Conservation (phyloP, 805 yeast genomes). For the Lipomyces spencermartinsiae region DNA sequence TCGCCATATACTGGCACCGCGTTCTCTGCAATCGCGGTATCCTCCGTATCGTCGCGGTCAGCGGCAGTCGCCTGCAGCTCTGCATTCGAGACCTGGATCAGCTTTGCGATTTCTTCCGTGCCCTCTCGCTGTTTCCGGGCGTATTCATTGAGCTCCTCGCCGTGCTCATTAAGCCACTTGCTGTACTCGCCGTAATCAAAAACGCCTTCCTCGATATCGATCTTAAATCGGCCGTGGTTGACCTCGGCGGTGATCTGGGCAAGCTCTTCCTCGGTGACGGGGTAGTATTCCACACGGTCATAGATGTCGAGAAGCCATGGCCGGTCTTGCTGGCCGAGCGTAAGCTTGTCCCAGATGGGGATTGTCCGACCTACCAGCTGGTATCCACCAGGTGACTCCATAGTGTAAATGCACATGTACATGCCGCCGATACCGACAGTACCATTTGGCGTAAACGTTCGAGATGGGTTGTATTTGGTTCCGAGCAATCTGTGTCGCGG, state of each 20-base stretch:
- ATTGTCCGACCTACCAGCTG: constrained; percentile 95
- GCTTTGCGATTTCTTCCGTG: constrained; percentile 80
- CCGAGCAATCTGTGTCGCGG: constrained; percentile 95
- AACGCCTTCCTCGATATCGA: constrained; percentile 74
- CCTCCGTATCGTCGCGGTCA: constrained; percentile 47
- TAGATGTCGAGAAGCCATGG: constrained; percentile 95
- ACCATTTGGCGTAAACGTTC: constrained; percentile 96
- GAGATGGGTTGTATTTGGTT: constrained; percentile 92
- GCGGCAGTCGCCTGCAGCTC: constrained; percentile 67
- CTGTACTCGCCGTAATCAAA: constrained; percentile 83
- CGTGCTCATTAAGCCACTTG: constrained; percentile 76
- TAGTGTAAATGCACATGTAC: constrained; percentile 98
- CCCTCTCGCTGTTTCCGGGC: constrained; percentile 77
- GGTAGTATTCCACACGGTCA: constrained; percentile 93
- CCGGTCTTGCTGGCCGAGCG: constrained; percentile 70
- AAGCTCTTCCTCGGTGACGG: constrained; percentile 83
- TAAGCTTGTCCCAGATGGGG: constrained; percentile 96
- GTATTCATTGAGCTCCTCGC: constrained; percentile 73
- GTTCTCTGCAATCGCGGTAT: constrained; percentile 71
- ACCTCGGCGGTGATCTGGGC: constrained; percentile 74
- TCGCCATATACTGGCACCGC: constrained; percentile 91
- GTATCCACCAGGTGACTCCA: constrained; percentile 99
- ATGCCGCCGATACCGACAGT: constrained; percentile 98
- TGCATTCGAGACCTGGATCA: constrained; percentile 81
- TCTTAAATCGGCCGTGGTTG: constrained; percentile 77